These are phyloP conservation scores for Rhytidhysteron rufulum DNA, from an alignment of 2,329 filamentous ascomycete genomes.

Conservation along the genomic window DNA sequence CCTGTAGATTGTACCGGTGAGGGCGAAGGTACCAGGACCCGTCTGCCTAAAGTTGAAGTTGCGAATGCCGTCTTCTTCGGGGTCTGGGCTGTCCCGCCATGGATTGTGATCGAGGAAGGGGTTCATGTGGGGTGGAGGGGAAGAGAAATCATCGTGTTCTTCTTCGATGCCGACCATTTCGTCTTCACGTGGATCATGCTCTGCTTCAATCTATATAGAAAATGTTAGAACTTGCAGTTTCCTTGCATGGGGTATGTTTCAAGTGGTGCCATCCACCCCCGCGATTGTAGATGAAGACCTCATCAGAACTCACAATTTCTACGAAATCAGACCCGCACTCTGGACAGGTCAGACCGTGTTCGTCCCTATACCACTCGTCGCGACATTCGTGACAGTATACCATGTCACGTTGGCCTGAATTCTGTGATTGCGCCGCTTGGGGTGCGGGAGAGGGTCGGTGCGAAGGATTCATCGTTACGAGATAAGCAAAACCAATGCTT, in stretches of 20 bases:
- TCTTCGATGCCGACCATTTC: slow-evolving; percentile 22
- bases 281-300: no score
- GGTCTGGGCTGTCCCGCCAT: slow-evolving; percentile 44
- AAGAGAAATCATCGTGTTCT: slow-evolving; percentile 25
- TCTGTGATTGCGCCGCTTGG: slow-evolving; percentile 8
- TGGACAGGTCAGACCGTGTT: slow-evolving; percentile 69
- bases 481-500: background rate
- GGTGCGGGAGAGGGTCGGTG: slow-evolving; percentile 12
- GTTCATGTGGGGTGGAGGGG: slow-evolving; percentile 22
- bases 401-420: slow-evolving; percentile 53
- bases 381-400: slow-evolving; percentile 82
- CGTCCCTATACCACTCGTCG: slow-evolving; percentile 75
- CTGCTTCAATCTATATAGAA: slow-evolving; percentile 41
- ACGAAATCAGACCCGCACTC: slow-evolving; percentile 73
- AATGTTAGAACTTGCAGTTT: no score
- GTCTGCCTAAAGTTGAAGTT: slow-evolving; percentile 41
- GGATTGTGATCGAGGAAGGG: slow-evolving; percentile 45
- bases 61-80: slow-evolving; percentile 48
- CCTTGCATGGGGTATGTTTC: no score
- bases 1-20: slow-evolving; percentile 32
- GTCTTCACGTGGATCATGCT: slow-evolving; percentile 60
- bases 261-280: no score
- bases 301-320: slow-evolving; percentile 67
- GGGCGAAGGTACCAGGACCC: slow-evolving; percentile 30
- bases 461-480: slow-evolving; percentile 21